phyloP scores from a whole-genome alignment of 129 eudicot species.

The Helichrysum umbraculigerum region DNA sequence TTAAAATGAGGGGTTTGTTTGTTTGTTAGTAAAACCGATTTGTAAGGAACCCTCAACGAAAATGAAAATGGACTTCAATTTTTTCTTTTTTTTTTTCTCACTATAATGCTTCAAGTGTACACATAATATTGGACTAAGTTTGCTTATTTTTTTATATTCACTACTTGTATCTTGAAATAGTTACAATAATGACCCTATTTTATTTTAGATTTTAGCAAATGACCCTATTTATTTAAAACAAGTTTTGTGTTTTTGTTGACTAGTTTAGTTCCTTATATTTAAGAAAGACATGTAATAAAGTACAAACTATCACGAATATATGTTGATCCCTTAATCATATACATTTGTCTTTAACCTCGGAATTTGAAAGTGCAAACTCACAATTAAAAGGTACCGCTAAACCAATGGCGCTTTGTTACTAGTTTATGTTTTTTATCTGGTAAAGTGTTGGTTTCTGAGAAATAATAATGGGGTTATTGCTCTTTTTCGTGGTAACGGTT shows the following conservation, averaged over 20 bases:
- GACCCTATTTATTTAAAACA: background rate
- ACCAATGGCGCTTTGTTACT: background rate
- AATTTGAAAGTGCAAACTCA: too few relatives aligned
- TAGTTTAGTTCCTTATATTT: too few relatives aligned
- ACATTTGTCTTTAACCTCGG: too few relatives aligned
- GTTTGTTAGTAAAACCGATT: slow-evolving; percentile 41
- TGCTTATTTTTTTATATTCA: slow-evolving; percentile 10
- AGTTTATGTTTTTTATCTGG: background rate
- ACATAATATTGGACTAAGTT: slow-evolving; percentile 24
- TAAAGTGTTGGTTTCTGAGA: background rate
- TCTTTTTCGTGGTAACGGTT: background rate
- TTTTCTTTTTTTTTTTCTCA: background rate
- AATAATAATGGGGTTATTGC: background rate
- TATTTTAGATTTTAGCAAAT: background rate
- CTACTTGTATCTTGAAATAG: slow-evolving; percentile 16
- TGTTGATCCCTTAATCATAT: too few relatives aligned
- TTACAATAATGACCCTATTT: slow-evolving; percentile 26
- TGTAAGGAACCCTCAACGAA: slow-evolving; percentile 35
- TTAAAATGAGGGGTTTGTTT: slow-evolving; percentile 28
- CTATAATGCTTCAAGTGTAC: slow-evolving; percentile 6
- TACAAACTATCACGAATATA: too few relatives aligned
- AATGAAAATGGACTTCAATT: slow-evolving; percentile 14
- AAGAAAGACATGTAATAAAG: too few relatives aligned
- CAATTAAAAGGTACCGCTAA: too few relatives aligned
- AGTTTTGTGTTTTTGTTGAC: too few relatives aligned